phyloP scores from a whole-genome alignment of 2,329 filamentous ascomycete genomes.

The Nannizziopsis arthrosporioides region DNA sequence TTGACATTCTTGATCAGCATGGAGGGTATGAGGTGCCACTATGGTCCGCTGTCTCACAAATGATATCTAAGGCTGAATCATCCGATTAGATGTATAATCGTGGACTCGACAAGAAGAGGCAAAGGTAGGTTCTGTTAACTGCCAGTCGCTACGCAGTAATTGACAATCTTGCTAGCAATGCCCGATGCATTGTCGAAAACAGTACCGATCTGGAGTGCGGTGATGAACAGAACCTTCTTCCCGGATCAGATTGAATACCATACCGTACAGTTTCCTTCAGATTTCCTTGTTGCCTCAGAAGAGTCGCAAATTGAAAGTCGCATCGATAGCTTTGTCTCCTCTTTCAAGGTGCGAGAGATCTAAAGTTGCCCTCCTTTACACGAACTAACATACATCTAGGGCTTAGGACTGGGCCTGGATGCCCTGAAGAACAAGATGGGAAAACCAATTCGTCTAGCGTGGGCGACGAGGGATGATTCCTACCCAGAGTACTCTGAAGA shows the following conservation, averaged over 20 bases:
- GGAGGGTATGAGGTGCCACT: slow-evolving; percentile 46
- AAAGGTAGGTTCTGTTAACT: slow-evolving; percentile 50
- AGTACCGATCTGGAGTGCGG: slow-evolving; percentile 82
- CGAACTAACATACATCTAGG: slow-evolving; percentile 30
- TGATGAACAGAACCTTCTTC: slow-evolving; percentile 71
- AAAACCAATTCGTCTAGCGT: slow-evolving; percentile 66
- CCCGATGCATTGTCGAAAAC: slow-evolving; percentile 92
- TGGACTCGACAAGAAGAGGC: slow-evolving; percentile 84
- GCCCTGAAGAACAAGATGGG: slow-evolving; percentile 45
- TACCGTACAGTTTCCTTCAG: slow-evolving; percentile 57
- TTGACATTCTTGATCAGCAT: slow-evolving; percentile 53
- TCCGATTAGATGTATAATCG: slow-evolving; percentile 51
- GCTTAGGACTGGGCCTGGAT: slow-evolving; percentile 50
- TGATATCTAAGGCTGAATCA: slow-evolving; percentile 31
- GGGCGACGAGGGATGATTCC: slow-evolving; percentile 60
- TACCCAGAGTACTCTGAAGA: slow-evolving; percentile 36
- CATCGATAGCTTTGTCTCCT: slow-evolving; percentile 46
- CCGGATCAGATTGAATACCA: slow-evolving; percentile 42
- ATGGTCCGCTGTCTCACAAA: background rate
- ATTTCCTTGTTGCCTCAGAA: slow-evolving; percentile 62
- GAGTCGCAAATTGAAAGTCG: slow-evolving; percentile 61
- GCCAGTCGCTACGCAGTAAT: background rate
- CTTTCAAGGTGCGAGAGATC: slow-evolving; percentile 33
- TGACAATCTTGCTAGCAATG: slow-evolving; percentile 47
- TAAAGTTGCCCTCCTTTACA: no score